Evolutionary conservation across 306 rosid genomes (phyloP), one percentile per base, ranked within the genome.

Genomic region (Acacia confusa): DNA sequence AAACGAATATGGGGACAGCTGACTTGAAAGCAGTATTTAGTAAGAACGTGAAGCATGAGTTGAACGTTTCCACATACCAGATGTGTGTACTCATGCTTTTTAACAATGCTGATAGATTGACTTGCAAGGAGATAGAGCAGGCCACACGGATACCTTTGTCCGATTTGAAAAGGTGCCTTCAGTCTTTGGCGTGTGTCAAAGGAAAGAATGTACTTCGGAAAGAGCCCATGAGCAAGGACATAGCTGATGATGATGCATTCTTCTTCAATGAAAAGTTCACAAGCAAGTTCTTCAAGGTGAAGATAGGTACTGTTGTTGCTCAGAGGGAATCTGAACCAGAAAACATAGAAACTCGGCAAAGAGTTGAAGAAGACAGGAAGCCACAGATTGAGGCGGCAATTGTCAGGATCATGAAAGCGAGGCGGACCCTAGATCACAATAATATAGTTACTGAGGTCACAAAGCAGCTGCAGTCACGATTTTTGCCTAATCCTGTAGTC

Each of bases 371-470:
- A 82, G 91, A 88, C 57, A 69, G 91, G 68, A 88, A 88, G 80
- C 91, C 91, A 7, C 91, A 88, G 88, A 86, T 88, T 43, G 91
- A 88, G 80, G 91, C 89, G 40, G 88, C 91, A 32, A 86, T 88
- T 57, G 91, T 88, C 78, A 86, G 91, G 85, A 86, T 88, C 64
- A 88, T 88, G 91, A 88, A 88, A 81, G 80, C 89, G 13, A 84
- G 88, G 75, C 73, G 85, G 63, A 70, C 68, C n/a, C 85, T 88
- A 30, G 91, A 88, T 41, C 91, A 88, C 80, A 88, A 88, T 44
- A 88, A 86, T 25, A 67, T 88, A 40, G 74, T 88, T n/a, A 83
- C 91, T 19, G 89, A 88, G 82, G 91, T 88, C 82, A 88, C 89
- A 25, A 88, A 86, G 88, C 91, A 88, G 82, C 85, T 88, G 82